These are phyloP conservation scores for Oryza brachyantha DNA, from an alignment of 176 grass and related monocot species.

Conservation along the genomic window DNA sequence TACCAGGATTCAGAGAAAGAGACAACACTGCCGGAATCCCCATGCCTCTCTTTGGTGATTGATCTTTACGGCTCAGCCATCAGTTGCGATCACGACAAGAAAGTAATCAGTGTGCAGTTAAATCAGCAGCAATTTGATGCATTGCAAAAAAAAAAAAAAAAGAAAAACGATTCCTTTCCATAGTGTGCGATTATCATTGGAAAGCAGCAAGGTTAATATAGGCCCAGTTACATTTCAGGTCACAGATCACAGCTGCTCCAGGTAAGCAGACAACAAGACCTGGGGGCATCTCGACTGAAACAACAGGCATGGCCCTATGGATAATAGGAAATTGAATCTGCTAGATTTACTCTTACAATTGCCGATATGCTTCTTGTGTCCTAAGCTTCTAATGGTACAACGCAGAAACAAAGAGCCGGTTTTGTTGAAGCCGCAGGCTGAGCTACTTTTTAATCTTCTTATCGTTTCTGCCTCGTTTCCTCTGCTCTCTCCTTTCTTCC, in stretches of 20 bases:
- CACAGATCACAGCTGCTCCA: not conserved
- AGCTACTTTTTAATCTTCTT: slow-evolving; percentile 69
- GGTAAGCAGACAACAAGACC: not conserved
- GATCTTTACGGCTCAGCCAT: not conserved
- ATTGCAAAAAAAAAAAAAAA: not conserved
- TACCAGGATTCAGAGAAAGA: slow-evolving; percentile 1
- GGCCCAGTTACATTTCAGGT: not conserved
- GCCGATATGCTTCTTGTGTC: not conserved
- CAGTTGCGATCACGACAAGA: slow-evolving; percentile 21
- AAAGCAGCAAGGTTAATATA: not conserved
- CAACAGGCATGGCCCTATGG: not conserved
- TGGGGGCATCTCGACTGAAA: not conserved
- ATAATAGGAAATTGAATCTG: not conserved
- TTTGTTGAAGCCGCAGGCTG: not conserved
- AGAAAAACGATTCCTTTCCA: too few relatives aligned
- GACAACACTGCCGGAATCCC: slow-evolving; percentile 7
- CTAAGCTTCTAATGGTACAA: slow-evolving; percentile 31
- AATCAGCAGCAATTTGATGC: slow-evolving; percentile 32
- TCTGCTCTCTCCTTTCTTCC: slow-evolving; percentile 74
- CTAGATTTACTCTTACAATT: not conserved
- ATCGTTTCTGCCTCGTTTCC: slow-evolving; percentile 82
- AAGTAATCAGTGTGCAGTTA: not conserved
- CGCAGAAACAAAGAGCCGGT: not conserved
- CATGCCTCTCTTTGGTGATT: not conserved
- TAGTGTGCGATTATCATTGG: not conserved